These are phyloP conservation scores for Sporothrix globosa DNA, from an alignment of 2,329 filamentous ascomycete species.

Conservation along the genomic window DNA sequence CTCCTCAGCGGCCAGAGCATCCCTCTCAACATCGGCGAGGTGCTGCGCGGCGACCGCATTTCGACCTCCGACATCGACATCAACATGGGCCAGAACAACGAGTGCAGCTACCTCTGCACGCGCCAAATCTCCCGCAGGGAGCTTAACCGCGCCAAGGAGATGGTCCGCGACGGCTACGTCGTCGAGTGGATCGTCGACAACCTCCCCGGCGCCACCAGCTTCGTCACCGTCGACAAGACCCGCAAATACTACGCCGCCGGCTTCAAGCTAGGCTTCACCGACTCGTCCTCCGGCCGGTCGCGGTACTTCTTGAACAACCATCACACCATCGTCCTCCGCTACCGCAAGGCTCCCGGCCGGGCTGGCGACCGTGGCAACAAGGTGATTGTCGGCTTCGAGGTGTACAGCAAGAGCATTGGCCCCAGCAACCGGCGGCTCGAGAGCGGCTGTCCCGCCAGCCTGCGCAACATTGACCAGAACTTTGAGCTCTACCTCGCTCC, in stretches of 20 bases:
- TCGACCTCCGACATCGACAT: constrained; percentile 82
- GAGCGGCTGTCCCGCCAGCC: constrained; percentile 68
- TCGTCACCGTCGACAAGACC: constrained; percentile 81
- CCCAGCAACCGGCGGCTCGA: constrained; percentile 61
- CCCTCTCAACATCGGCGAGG: constrained; percentile 81
- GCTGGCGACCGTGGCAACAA: constrained; percentile 72
- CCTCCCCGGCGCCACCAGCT: constrained; percentile 83
- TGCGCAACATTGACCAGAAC: constrained; percentile 64
- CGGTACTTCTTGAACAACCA: constrained; percentile 85
- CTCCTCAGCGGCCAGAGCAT: constrained; percentile 77
- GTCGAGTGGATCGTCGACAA: constrained; percentile 94
- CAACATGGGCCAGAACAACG: constrained; percentile 72
- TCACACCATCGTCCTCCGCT: constrained; percentile 80
- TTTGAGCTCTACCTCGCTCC: constrained; percentile 71
- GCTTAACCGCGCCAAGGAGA: constrained; percentile 67
- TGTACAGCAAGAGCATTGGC: constrained; percentile 83
- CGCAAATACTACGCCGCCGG: constrained; percentile 87
- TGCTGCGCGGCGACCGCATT: constrained; percentile 84
- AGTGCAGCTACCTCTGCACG: constrained; percentile 74
- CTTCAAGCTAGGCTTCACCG: constrained; percentile 83
- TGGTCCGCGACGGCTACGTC: constrained; percentile 81
- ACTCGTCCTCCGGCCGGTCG: constrained; percentile 62
- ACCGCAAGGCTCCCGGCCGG: constrained; percentile 69
- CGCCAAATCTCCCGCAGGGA: constrained; percentile 66
- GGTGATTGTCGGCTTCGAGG: constrained; percentile 85